Percentiles rank a stretch among this genome's conserved stretches.
These are phyloP conservation scores for Colletotrichum magnum DNA, from an alignment of 2,329 filamentous ascomycete species.

Conservation along the genomic window DNA sequence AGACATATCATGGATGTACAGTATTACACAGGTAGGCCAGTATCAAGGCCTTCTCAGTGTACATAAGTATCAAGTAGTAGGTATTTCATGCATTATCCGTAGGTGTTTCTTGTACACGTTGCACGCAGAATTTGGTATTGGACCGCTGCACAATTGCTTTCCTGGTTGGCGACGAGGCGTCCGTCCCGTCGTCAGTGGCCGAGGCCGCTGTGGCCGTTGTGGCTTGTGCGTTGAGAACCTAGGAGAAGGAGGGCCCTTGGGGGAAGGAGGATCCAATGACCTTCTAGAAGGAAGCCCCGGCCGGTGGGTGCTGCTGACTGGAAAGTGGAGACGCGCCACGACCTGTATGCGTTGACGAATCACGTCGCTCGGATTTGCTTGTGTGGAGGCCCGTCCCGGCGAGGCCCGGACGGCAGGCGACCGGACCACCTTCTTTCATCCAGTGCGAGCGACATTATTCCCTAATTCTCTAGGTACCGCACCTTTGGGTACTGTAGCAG, in stretches of 20 bases:
- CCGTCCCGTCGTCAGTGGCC: conserved; percentile 9
- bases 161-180: conserved; percentile 34
- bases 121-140: background rate
- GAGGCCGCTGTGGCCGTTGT: conserved; percentile 5
- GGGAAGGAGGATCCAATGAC: background rate
- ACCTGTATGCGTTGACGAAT: conserved; percentile 9
- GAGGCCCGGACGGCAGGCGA: conserved; percentile 33
- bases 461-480: too few relatives aligned
- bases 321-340: conserved; percentile 5
- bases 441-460: background rate
- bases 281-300: conserved; percentile 39
- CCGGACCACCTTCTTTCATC: background rate
- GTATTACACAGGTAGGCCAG: too few relatives aligned
- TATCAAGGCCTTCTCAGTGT: too few relatives aligned
- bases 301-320: conserved; percentile 26
- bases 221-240: background rate
- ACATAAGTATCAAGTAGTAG: too few relatives aligned
- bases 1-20: too few relatives aligned
- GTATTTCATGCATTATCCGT: background rate
- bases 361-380: conserved; percentile 4
- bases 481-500: too few relatives aligned
- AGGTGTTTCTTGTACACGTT: background rate
- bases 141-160: conserved; percentile 23
- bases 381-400: conserved; percentile 37
- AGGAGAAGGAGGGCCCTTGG: background rate